These are phyloP conservation scores for Penicillium sp. DNA, from an alignment of 2,329 filamentous ascomycete species.

Conservation along the genomic window DNA sequence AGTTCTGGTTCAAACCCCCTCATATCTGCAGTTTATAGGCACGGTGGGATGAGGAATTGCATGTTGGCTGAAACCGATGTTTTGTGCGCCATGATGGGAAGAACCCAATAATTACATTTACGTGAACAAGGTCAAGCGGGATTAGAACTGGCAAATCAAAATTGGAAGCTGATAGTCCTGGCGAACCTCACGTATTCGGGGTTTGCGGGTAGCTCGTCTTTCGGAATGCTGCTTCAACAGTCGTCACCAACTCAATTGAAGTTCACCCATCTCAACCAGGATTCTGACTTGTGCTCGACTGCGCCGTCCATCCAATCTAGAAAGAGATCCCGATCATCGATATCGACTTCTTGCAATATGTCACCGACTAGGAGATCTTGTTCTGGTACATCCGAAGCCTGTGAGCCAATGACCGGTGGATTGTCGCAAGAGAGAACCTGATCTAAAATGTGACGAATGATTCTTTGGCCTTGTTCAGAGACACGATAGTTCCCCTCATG, in stretches of 20 bases:
- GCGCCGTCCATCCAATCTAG: slow-evolving; percentile 13
- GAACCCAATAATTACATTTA: too few species aligned
- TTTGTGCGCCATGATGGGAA: too few species aligned
- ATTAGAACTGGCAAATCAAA: too few species aligned
- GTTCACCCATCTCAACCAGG: slow-evolving; percentile 12
- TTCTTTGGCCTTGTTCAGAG: slow-evolving; percentile 27
- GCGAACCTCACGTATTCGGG: too few species aligned
- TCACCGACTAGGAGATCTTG: neutral
- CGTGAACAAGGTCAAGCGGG: too few species aligned
- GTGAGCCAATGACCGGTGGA: neutral
- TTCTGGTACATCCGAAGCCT: neutral
- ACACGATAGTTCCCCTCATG: slow-evolving; percentile 30
- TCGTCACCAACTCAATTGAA: slow-evolving; percentile 1
- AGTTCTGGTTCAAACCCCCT: too few species aligned
- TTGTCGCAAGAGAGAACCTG: slow-evolving; percentile 16
- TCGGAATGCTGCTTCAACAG: too few species aligned
- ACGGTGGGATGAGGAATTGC: too few species aligned
- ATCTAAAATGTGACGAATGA: slow-evolving; percentile 28
- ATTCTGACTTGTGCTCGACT: slow-evolving; percentile 6
- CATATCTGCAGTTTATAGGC: too few species aligned
- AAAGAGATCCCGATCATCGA: slow-evolving; percentile 7
- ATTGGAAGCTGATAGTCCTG: too few species aligned
- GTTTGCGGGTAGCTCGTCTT: too few species aligned
- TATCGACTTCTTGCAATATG: slow-evolving; percentile 6
- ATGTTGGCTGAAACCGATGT: too few species aligned